A percentile compares a stretch with the other conserved stretches of the same genome.
Conservation (phyloP, 371 early-diverging fungal species). For the Mucor plumbeus region DNA sequence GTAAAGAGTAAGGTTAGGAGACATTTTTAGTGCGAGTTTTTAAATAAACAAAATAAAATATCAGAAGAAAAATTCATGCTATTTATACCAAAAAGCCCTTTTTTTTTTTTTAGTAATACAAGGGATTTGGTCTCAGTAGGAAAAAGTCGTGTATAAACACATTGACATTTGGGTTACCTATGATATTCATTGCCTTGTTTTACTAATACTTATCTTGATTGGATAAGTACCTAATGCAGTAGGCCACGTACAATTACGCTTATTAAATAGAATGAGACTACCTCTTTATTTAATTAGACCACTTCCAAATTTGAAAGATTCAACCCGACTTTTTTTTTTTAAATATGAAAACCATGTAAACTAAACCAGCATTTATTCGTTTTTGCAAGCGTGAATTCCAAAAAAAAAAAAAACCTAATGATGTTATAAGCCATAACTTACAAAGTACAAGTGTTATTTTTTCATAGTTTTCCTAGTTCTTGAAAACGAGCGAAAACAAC, state of each 20-base stretch:
- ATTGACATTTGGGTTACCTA: background rate
- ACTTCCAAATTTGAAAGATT: too few relatives aligned
- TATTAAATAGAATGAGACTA: too few relatives aligned
- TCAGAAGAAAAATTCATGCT: background rate
- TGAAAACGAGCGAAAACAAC: too few relatives aligned
- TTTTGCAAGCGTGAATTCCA: too few relatives aligned
- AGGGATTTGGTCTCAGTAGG: conserved; percentile 4
- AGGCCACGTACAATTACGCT: conserved; percentile 2
- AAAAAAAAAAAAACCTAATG: too few relatives aligned
- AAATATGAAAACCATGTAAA: too few relatives aligned
- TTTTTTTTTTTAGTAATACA: background rate
- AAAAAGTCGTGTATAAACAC: background rate
- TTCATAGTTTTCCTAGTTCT: too few relatives aligned
- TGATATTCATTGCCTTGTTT: background rate
- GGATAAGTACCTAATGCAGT: background rate
- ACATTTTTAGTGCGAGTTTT: conserved; percentile 10
- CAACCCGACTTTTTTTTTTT: too few relatives aligned
- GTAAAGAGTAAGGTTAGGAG: conserved; percentile 30
- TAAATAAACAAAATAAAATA: background rate
- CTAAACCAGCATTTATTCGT: too few relatives aligned
- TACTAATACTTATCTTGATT: background rate
- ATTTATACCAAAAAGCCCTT: background rate
- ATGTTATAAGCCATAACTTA: too few relatives aligned
- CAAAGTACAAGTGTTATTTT: too few relatives aligned
- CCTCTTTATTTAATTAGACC: too few relatives aligned